A percentile compares a stretch with the other conserved stretches of the same genome.
phyloP scores from a whole-genome alignment of 352 stramenopile species.

The Phytopythium montanum region DNA sequence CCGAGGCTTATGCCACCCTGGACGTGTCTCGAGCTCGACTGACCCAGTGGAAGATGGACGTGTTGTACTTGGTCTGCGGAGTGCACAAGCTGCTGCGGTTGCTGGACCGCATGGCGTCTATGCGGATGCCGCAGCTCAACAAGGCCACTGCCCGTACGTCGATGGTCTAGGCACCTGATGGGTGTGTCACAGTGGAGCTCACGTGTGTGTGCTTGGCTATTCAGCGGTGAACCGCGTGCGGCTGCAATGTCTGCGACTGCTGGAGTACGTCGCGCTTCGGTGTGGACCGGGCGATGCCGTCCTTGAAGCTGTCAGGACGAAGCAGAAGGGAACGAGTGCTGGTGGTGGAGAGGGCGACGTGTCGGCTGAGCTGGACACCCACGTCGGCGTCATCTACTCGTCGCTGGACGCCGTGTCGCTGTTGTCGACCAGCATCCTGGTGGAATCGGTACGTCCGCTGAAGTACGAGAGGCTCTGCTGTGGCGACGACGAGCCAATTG shows the following conservation, averaged over 20 bases:
- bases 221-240: conserved; percentile 46
- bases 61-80: conserved; percentile 63
- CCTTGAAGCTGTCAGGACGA: conserved; percentile 28
- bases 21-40: conserved; percentile 36
- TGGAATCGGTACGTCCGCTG: conserved; percentile 27
- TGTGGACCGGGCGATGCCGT: conserved; percentile 30
- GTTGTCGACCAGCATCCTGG: conserved; percentile 14
- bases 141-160: conserved; percentile 19
- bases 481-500: neutral
- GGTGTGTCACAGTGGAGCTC: neutral
- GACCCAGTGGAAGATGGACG: conserved; percentile 70
- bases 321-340: neutral
- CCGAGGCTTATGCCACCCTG: conserved; percentile 43
- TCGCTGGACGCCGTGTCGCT: conserved; percentile 20
- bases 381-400: conserved; percentile 36
- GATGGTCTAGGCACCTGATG: neutral
- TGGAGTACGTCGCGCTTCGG: conserved; percentile 45
- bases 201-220: neutral
- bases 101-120: conserved; percentile 52
- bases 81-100: conserved; percentile 44
- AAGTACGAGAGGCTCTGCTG: neutral
- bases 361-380: conserved; percentile 44
- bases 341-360: conserved; percentile 27
- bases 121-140: conserved; percentile 8
- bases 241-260: conserved; percentile 41